phyloP scores from a whole-genome alignment of 768 basidiomycete species.

The Hericium rajendrae region DNA sequence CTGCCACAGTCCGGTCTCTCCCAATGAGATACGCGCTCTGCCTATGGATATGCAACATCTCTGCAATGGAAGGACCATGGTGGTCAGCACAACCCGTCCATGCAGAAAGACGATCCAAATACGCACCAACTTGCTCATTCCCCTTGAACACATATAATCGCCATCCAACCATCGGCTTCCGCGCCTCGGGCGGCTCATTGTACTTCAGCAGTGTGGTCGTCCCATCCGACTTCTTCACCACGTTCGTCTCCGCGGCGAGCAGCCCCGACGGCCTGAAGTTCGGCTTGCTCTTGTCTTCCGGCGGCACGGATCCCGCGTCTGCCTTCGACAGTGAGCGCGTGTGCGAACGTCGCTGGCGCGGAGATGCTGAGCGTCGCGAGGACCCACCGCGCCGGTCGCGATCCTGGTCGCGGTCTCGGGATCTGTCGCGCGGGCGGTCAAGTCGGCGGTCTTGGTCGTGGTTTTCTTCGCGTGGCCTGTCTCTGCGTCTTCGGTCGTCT shows the following conservation, averaged over 20 bases:
- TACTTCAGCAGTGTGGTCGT: slow-evolving; percentile 85
- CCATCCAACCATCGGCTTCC: slow-evolving; percentile 87
- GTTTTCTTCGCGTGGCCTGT: slow-evolving; percentile 37
- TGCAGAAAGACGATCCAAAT: not conserved
- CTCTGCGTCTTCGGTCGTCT: slow-evolving; percentile 4
- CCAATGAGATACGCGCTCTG: slow-evolving; percentile 95
- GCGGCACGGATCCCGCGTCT: slow-evolving; percentile 33
- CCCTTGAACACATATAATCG: slow-evolving; percentile 97
- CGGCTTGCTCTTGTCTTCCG: slow-evolving; percentile 65
- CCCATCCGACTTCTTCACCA: slow-evolving; percentile 67
- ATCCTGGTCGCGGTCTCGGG: slow-evolving; percentile 27
- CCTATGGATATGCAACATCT: slow-evolving; percentile 82
- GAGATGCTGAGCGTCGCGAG: slow-evolving; percentile 54
- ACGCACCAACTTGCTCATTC: slow-evolving; percentile 79
- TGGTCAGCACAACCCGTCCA: not conserved
- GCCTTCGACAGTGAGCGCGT: slow-evolving; percentile 19
- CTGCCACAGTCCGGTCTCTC: slow-evolving; percentile 76
- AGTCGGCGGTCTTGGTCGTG: slow-evolving; percentile 26
- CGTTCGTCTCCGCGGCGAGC: slow-evolving; percentile 94
- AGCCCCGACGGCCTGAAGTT: slow-evolving; percentile 86
- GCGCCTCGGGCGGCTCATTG: slow-evolving; percentile 96
- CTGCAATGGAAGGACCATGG: slow-evolving; percentile 29
- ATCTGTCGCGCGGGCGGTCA: slow-evolving; percentile 26
- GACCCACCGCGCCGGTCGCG: slow-evolving; percentile 21
- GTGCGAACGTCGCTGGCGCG: slow-evolving; percentile 13